A percentile compares a stretch with the other conserved stretches of the same genome.
phyloP scores from a whole-genome alignment of 2,329 filamentous ascomycete species.

The Canariomyces notabilis region DNA sequence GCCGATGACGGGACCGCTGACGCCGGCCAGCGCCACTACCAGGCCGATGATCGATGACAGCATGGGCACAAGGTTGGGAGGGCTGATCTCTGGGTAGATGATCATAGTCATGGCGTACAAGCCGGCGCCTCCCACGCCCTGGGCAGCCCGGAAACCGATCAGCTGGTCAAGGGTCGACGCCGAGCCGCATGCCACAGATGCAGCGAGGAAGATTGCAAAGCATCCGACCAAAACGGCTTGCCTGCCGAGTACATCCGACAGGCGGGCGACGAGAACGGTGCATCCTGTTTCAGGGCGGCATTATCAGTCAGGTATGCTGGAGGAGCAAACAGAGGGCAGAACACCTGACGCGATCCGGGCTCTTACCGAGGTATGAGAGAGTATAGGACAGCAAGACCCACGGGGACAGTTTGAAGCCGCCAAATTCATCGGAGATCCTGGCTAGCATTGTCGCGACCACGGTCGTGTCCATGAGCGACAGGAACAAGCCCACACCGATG shows the following conservation, averaged over 20 bases:
- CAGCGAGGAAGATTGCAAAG: slow-evolving; percentile 19
- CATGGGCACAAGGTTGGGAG: slow-evolving; percentile 12
- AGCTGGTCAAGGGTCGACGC: slow-evolving; percentile 20
- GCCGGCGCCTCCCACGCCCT: slow-evolving; percentile 24
- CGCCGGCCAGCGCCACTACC: slow-evolving; percentile 22
- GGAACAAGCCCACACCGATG: slow-evolving; percentile 7
- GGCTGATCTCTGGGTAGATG: slow-evolving; percentile 20
- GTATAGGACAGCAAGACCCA: slow-evolving; percentile 11
- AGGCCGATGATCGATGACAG: slow-evolving; percentile 17
- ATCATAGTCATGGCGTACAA: slow-evolving; percentile 24
- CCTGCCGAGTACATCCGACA: slow-evolving; percentile 19
- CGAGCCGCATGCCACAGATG: slow-evolving; percentile 19
- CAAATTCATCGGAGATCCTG: slow-evolving; percentile 9
- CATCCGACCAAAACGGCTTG: slow-evolving; percentile 11
- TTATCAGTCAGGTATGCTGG: too few species aligned
- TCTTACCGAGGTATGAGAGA: slow-evolving; percentile 9
- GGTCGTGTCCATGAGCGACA: slow-evolving; percentile 12
- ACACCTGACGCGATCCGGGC: too few species aligned
- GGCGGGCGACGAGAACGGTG: slow-evolving; percentile 17
- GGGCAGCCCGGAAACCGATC: slow-evolving; percentile 22
- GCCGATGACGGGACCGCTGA: slow-evolving; percentile 21
- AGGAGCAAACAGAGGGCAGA: too few species aligned
- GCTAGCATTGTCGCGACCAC: slow-evolving; percentile 11
- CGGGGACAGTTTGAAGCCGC: slow-evolving; percentile 5
- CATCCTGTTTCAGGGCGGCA: slow-evolving; percentile 16